Evolutionary conservation across 441 rosid genomes (phyloP).

Genomic region (Gossypium schwendimanii): DNA sequence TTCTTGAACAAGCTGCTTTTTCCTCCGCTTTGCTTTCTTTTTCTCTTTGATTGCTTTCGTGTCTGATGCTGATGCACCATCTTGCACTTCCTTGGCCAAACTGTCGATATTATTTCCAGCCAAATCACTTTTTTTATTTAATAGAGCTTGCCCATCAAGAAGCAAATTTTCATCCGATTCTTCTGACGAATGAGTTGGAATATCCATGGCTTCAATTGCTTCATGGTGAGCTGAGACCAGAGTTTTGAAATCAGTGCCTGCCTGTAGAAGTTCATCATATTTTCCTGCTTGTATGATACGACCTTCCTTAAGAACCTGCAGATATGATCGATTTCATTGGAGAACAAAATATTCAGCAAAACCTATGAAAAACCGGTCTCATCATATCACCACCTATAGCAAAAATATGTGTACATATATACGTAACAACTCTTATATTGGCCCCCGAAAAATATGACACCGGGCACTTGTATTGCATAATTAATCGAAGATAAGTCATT

Average conservation of each 20-base stretch:
- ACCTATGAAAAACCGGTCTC: not conserved
- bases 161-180: slow-evolving; percentile 70
- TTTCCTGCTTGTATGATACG: slow-evolving; percentile 87
- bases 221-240: slow-evolving; percentile 96
- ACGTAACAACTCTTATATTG: not conserved
- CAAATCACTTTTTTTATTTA: slow-evolving; percentile 45
- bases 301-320: slow-evolving; percentile 96
- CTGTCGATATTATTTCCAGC: slow-evolving; percentile 52
- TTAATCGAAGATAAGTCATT: not conserved
- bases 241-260: slow-evolving; percentile 90
- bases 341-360: slow-evolving; percentile 12
- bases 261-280: slow-evolving; percentile 91
- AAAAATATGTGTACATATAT: too few relatives aligned
- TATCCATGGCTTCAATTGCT: slow-evolving; percentile 97
- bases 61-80: slow-evolving; percentile 65
- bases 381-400: not conserved
- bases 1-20: slow-evolving; percentile 96
- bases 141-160: slow-evolving; percentile 29
- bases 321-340: slow-evolving; percentile 9
- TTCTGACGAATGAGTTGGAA: slow-evolving; percentile 76
- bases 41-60: slow-evolving; percentile 84
- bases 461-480: not conserved
- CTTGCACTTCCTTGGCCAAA: slow-evolving; percentile 84
- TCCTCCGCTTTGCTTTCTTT: slow-evolving; percentile 85
- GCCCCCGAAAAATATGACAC: slow-evolving; percentile 2